Base-by-base conservation (phyloP, 1,284 basidiomycete species). In the Trichosporon coremiiforme region DNA sequence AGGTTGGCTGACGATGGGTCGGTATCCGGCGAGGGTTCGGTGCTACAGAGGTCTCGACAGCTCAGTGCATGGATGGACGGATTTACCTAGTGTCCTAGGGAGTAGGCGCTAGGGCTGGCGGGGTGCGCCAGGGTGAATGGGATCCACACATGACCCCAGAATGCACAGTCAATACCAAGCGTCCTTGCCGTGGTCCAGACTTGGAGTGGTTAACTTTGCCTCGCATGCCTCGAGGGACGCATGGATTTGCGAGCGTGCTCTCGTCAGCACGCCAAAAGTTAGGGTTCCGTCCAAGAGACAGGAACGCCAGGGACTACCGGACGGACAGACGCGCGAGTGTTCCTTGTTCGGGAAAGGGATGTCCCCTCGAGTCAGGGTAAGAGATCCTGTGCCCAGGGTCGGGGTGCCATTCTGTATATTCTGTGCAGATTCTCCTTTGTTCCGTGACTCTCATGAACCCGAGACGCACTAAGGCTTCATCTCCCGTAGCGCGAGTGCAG, bases 271-370 rank as follows among this genome's bases (percentile, higher is more conserved):
- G 57, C 17, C 17, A 17, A 17, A 12, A 4, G 57, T 62, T 62
- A 62, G 57, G 57, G 57, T 62, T 62, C 12, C 31, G 17, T 31
- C 29, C 17, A 15, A 10, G 17, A 62, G 31, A 62, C 31, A 62
- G 57, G 57, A 35, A 62, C 57, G 57, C 31, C 57, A 62, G 57
- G 57, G 57, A 62, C 57, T 33, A n/a, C 57, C 57, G 57, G 57
- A 35, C 31, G 31, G 31, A 62, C 57, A 62, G 57, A 53, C 57
- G 57, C 29, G 29, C 17, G 29, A 33, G 57, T 33, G 57, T 62
- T 62, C 29, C 57, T 33, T 62, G 2, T 31, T 33, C 29, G 57
- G 57, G 57, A 33, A 62, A 12, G n/a, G 22, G 29, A 17, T 22
- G 55, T 17, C 55, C 50, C 20, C 25, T 25, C 25, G 25, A 4